Conservation (phyloP, 1,284 basidiomycete species). For the Ustilago hordei region DNA sequence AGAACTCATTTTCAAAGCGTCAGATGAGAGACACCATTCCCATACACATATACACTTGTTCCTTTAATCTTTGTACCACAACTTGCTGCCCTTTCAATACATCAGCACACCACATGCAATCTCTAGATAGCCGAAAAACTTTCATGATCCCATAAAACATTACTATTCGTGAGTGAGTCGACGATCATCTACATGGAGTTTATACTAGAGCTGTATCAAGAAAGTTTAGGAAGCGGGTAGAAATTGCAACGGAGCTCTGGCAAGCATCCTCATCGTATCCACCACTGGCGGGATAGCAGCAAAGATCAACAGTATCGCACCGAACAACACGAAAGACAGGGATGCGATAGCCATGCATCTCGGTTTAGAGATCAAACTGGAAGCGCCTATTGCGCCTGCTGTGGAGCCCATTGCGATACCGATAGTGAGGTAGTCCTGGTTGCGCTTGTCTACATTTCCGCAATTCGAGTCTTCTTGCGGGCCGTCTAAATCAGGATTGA, state of each 20-base stretch:
- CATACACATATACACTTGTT: neutral
- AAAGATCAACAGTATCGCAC: constrained; percentile 54
- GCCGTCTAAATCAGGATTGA: constrained; percentile 31
- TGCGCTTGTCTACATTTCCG: neutral
- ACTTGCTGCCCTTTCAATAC: neutral
- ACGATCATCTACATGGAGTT: no score
- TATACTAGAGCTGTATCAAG: no score
- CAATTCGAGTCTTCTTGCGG: neutral
- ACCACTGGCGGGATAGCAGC: constrained; percentile 59
- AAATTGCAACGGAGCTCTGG: constrained; percentile 15
- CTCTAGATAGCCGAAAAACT: no score
- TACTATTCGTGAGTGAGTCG: neutral
- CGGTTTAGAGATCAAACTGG: constrained; percentile 51
- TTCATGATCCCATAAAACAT: no score
- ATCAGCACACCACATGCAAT: no score
- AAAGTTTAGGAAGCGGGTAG: constrained; percentile 7
- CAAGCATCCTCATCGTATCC: constrained; percentile 25
- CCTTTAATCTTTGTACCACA: constrained; percentile 4
- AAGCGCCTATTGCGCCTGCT: constrained; percentile 60
- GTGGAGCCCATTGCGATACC: constrained; percentile 62
- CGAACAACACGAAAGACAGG: constrained; percentile 58
- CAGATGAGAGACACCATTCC: no score
- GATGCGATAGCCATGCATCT: constrained; percentile 58
- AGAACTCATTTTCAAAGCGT: no score
- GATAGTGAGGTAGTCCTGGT: constrained; percentile 50